phyloP scores from a whole-genome alignment of 331 rosid genomes.

The Saraca asoca region DNA sequence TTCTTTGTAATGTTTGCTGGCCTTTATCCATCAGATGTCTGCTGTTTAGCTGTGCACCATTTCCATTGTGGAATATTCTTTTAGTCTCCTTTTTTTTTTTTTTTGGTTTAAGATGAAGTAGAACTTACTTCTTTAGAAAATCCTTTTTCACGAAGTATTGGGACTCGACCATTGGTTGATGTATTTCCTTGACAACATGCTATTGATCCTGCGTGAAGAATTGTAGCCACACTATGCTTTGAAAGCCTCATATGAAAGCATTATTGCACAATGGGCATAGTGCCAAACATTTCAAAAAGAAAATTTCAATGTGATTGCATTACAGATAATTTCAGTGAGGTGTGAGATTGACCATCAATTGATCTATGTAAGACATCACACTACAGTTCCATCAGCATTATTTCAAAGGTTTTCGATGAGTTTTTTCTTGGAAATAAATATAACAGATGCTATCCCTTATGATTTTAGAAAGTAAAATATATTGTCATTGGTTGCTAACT shows the following conservation, averaged over 20 bases:
- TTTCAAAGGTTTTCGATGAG: conserved; percentile 20
- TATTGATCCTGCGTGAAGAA: too few species aligned
- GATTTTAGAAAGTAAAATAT: conserved; percentile 27
- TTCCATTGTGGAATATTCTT: too few species aligned
- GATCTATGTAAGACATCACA: too few species aligned
- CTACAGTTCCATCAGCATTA: not conserved
- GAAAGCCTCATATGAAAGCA: too few species aligned
- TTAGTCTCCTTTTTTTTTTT: not conserved
- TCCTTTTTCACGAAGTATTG: not conserved
- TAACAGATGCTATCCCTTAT: not conserved
- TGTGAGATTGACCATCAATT: too few species aligned
- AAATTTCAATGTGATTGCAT: too few species aligned
- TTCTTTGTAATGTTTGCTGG: conserved; percentile 24
- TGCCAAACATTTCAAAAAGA: too few species aligned
- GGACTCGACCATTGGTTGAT: not conserved
- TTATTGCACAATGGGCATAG: too few species aligned
- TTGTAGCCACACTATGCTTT: too few species aligned
- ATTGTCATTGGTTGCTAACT: conserved; percentile 8
- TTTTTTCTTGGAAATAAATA: conserved; percentile 15
- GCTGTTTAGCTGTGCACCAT: not conserved
- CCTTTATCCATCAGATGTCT: conserved; percentile 12
- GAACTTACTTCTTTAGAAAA: not conserved
- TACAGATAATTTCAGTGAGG: too few species aligned
- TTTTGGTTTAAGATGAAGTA: not conserved
- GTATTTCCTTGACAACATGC: too few species aligned